Base-by-base conservation (phyloP, 192 early-diverging fungal species). In the Coemansia sp. region DNA sequence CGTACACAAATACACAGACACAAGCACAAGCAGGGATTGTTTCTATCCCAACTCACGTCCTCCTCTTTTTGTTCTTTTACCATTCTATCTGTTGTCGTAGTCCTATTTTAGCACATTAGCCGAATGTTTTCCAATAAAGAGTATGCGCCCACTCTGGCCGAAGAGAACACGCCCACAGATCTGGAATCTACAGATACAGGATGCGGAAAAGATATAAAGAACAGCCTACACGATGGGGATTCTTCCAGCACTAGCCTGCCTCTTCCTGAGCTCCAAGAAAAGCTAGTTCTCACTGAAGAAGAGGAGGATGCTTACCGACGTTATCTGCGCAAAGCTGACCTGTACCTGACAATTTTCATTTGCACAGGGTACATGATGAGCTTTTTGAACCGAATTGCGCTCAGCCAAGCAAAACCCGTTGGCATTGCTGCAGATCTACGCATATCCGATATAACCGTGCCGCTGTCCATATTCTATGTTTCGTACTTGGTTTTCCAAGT, bases 381-480 rank as follows among this genome's bases (percentile, higher is more conserved):
- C 32, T 63, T 63, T 28, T 49, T 63, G 6, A 63, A 63, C 49
- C 61, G 61, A 8, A 49, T 63, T 6, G 61, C 61, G 14, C 61
- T 63, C 17, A 63, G 49, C 33, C 61, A 63, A 18, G 40, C 61
- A 48, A 63, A 63, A 32, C 61, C 61, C 22, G 61, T 63, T 16
- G 61, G 61, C 25, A 18, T 63, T 6, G 61, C 45, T 3, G 11
- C 30, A 22, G 61, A 63, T 31, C 18, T 48, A 7, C 48, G 52
- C 32, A 50, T 63, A 20, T 33, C 48, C 1, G 61, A 63, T 18
- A 48, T 63, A 4, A 66, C 55, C 5, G 56, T 66, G 14, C 55
- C 64, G 48, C 55, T 66, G 12, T 66, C 64, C 1, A 56, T 66
- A 8, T 66, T 66, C 55, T 66, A 66, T 22, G 54, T 66, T 7